phyloP scores from a whole-genome alignment of 2,329 filamentous ascomycete species.

The Ophiostoma ulmi region DNA sequence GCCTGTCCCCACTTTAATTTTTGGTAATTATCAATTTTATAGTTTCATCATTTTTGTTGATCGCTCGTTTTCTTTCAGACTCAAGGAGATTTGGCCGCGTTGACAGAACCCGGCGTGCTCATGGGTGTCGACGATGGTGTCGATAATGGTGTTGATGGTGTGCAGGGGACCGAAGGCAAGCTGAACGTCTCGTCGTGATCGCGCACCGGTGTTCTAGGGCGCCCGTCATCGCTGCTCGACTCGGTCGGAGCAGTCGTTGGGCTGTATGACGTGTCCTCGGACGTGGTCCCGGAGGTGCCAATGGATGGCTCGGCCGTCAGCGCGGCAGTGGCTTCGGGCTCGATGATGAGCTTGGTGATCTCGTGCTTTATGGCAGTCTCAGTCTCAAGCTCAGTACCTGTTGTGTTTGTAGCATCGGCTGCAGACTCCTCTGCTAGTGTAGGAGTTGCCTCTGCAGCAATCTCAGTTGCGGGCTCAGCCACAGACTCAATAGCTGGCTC shows the following conservation, averaged over 20 bases:
- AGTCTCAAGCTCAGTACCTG: background rate
- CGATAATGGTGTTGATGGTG: conserved; percentile 11
- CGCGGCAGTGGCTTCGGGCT: background rate
- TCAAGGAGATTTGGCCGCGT: background rate
- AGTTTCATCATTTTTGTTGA: background rate
- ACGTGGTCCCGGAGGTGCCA: background rate
- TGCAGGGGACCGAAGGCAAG: conserved; percentile 6
- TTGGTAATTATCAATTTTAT: background rate
- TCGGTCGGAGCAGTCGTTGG: background rate
- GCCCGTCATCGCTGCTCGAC: background rate
- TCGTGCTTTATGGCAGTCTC: background rate
- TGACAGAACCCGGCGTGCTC: conserved; percentile 20
- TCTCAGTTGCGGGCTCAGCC: background rate
- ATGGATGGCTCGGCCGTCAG: background rate
- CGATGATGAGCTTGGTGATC: background rate
- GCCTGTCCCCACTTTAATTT: background rate
- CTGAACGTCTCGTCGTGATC: background rate
- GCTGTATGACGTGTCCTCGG: background rate
- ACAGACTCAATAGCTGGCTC: background rate
- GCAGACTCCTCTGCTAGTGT: background rate
- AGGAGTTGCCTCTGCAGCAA: background rate
- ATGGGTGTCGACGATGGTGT: conserved; percentile 5
- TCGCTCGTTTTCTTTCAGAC: background rate
- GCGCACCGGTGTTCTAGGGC: background rate
- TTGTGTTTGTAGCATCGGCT: background rate